Base-by-base conservation (phyloP, 73 alveolate genomes). In the Paramecium tetraurelia region DNA sequence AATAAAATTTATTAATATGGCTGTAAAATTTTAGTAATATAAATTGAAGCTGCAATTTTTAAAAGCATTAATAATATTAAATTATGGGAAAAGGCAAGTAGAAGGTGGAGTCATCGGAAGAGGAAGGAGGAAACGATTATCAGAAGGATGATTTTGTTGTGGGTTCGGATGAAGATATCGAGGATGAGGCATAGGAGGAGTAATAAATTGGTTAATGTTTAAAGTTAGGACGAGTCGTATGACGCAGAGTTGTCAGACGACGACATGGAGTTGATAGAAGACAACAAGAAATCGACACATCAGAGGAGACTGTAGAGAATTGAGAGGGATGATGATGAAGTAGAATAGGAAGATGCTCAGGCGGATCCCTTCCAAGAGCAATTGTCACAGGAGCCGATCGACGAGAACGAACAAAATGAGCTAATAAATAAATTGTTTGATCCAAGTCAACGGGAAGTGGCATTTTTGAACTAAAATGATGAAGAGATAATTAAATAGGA, bases 221-320 rank as follows among this genome's bases (percentile, higher is more conserved):
- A 53, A 4, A 80, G 90, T 18, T 14, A 24, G 16, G 36, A 80
- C 14, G 48, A 41, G 4, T 80, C 90, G 20, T 46, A 20, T 27
- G 68, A 80, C 21, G 90, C 27, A 2, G 90, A 80, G 76, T 80
- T 46, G 46, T 40, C 90, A 31, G 90, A 41, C 7, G 90, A 80
- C 21, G 90, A 80, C 21, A 8, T 11, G 12, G 18, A 0, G 10
- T 46, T 80, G 76, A 44, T 80, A 12, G 70, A 80, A 18, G 70
- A 80, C 18, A 80, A 44, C 24, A 9, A 44, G 71, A 80, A 3
- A 4, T 22, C 11, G 48, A 10, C n/a, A 12, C 16, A 76, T n/a
- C 10, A 43, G 20, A 24, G 75, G 7, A 44, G 90, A 44, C n/a
- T 40, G 22, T 43, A 9, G 50, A 80, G 7, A 10, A 40, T 11